phyloP scores from a whole-genome alignment of 805 yeast genomes.

The Teunomyces pallodes region DNA sequence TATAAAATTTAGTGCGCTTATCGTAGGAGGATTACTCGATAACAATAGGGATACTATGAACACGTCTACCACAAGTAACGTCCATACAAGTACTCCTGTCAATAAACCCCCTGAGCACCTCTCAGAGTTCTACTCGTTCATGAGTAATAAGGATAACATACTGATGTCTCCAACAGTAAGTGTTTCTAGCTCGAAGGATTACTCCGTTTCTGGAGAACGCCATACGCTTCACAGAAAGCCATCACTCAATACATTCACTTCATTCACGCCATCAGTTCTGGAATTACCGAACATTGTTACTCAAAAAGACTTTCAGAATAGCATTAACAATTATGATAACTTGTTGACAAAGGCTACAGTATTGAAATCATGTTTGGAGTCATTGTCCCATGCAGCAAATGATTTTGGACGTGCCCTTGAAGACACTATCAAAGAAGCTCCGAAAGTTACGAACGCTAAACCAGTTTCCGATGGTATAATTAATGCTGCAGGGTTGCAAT shows the following conservation, averaged over 20 bases:
- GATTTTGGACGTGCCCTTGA: slow-evolving; percentile 73
- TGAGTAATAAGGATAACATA: slow-evolving; percentile 25
- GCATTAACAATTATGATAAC: slow-evolving; percentile 47
- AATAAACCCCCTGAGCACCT: slow-evolving; percentile 49
- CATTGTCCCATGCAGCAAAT: slow-evolving; percentile 59
- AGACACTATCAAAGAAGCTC: slow-evolving; percentile 24
- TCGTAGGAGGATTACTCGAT: background rate
- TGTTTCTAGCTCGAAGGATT: slow-evolving; percentile 11
- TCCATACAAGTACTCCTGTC: background rate
- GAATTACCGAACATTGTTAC: slow-evolving; percentile 64
- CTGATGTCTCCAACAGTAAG: slow-evolving; percentile 11
- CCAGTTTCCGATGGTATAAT: slow-evolving; percentile 56
- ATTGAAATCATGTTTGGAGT: slow-evolving; percentile 46
- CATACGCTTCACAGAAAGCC: slow-evolving; percentile 20
- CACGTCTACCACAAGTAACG: background rate
- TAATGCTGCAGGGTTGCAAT: slow-evolving; percentile 75
- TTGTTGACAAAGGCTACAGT: slow-evolving; percentile 46
- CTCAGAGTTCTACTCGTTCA: slow-evolving; percentile 57
- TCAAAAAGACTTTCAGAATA: slow-evolving; percentile 53
- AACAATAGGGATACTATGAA: background rate
- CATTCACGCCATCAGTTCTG: slow-evolving; percentile 51
- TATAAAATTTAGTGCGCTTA: background rate
- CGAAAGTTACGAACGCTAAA: slow-evolving; percentile 24
- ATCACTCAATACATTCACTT: slow-evolving; percentile 42
- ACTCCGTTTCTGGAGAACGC: slow-evolving; percentile 4